Percentiles rank a stretch among this genome's conserved stretches.
These are phyloP conservation scores for Arctium lappa DNA, from an alignment of 129 eudicot species.

Conservation along the genomic window DNA sequence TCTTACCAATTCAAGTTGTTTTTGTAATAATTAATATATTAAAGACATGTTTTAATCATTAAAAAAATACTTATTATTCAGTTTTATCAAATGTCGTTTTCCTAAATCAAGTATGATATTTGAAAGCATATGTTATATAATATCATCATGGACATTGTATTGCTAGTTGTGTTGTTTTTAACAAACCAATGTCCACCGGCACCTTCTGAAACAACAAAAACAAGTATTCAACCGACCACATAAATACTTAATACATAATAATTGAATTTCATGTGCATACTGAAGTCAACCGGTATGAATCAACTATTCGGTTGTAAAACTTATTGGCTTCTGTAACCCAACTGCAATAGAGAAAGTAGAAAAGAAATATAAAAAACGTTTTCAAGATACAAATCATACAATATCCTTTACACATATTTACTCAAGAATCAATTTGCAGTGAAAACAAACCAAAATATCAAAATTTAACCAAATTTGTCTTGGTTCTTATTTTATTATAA, in stretches of 20 bases:
- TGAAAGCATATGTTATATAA: not conserved
- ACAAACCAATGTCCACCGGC: not conserved
- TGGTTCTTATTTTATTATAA: not conserved
- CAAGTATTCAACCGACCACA: not conserved
- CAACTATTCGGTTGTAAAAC: not conserved
- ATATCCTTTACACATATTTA: not conserved
- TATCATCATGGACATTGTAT: not conserved
- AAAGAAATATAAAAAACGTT: not conserved
- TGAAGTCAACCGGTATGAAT: not conserved
- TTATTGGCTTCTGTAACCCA: not conserved
- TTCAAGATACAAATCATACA: not conserved
- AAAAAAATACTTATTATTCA: not conserved
- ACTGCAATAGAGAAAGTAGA: not conserved
- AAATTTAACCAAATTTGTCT: not conserved
- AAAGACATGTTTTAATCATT: not conserved
- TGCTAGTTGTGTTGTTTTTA: too few relatives aligned
- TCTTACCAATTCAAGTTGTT: not conserved
- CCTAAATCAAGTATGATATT: not conserved
- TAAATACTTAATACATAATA: not conserved
- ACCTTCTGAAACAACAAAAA: not conserved
- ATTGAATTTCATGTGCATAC: not conserved
- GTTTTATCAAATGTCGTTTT: not conserved
- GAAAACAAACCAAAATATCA: not conserved
- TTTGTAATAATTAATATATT: not conserved
- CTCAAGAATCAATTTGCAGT: not conserved